Base-by-base conservation (phyloP, 2,329 filamentous ascomycete genomes). In the Westerdykella sp. region DNA sequence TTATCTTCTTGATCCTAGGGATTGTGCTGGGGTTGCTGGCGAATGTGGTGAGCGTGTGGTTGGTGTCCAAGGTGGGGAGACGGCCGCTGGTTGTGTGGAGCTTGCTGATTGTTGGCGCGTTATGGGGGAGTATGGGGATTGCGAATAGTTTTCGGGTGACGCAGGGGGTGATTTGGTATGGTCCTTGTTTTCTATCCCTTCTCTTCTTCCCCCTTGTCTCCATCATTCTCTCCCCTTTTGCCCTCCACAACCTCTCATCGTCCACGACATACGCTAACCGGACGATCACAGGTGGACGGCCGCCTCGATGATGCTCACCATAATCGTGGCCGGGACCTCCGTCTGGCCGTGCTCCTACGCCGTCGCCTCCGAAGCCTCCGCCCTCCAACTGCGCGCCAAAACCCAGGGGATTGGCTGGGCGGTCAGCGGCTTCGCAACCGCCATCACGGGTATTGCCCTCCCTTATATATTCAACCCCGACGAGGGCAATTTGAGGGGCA, bases 391-490 rank as follows among this genome's bases (percentile, higher is more conserved):
- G 1, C 66, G 73, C 6, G 65, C 67, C 31, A 71, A 71, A 47
- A 67, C 70, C 0, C 68, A 73, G 31, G 71, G 69, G 3, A 61
- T 73, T 11, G 65, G 69, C 6, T 73, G 74, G 58, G 59, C 72
- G 3, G 56, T 66, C 2, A 67, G 68, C 1, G 66, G 69, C 2
- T 55, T 71, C 0, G 56, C 65, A 4, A 68, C 67, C 22, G 69
- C 69, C 3, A 55, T 70, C 37, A 70, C 76, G 43, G 69, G 68
- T 0, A 64, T 78, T 28, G 66, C 68, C 1, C 54, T 78, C 1
- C 75, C 76, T 0, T 78, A 77, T 43, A 69, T 76, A 11, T 77
- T 74, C 59, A 78, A 73, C 46, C 58, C 67, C 0, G 71, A 73
- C 42, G 52, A 65, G n/a, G 70, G 66, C 0, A 60, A 70, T 32